Base-by-base conservation (phyloP, 805 yeast genomes). In the Candida patagonica region DNA sequence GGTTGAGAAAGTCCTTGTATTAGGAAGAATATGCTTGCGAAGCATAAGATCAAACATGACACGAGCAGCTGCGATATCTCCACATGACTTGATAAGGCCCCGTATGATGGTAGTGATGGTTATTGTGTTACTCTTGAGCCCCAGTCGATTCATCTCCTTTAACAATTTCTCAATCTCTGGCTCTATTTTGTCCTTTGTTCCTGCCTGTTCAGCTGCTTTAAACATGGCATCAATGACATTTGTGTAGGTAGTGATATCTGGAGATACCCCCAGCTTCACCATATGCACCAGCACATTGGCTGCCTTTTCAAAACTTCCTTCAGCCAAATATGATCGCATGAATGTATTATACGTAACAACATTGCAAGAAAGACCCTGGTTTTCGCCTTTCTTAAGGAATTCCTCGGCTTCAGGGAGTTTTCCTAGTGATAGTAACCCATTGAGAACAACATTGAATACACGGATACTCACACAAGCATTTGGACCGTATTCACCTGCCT, bases 191-290 rank as follows among this genome's bases (percentile, higher is more conserved):
- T 20, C 13, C 16, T 37, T 29, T 5, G 10, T 21, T 6, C 22
- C 34, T 8, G 25, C 10, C 5, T 13, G 20, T n/a, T 41, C 44
- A 3, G 60, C 47, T n/a, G 60, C 42, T 52, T 73, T 74, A 60
- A 78, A 65, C 46, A 69, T 63, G 38, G 68, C 57, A 50, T 78
- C 77, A 39, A 79, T 65, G 19, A 78, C 59, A 26, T 72, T 68
- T 3, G 87, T 71, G 57, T 74, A 74, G 2, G 88, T 78, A 13
- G 75, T 75, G 34, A 75, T 65, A 53, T 77, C 83, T 21, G 80
- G 80, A 26, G 63, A 51, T 19, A 78, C 56, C 2, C 60, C 54
- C 20, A 61, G 42, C 24, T 54, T 55, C 29, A 52, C 54, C 74
- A 78, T 70, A 42, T 62, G 61, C 25, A 66, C 61, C 30, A 80